Conservation (phyloP, 1,284 basidiomycete genomes). For the Tilletia horrida region DNA sequence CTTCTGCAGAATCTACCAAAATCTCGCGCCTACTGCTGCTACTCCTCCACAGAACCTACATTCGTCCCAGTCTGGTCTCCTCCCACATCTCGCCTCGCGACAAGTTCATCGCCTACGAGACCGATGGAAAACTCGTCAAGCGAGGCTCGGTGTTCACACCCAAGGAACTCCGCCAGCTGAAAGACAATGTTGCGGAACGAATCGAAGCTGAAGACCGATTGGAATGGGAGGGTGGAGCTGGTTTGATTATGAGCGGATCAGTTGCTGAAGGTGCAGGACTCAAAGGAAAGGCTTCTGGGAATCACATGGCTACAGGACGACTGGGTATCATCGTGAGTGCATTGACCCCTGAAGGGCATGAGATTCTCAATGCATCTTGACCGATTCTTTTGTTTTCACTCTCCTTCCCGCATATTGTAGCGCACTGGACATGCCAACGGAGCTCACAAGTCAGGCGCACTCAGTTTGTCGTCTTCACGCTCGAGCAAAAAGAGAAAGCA, state of each 20-base stretch:
- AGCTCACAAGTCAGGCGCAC: neutral
- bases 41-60: constrained; percentile 40
- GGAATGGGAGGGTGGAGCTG: constrained; percentile 35
- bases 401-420: neutral
- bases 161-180: constrained; percentile 53
- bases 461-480: neutral
- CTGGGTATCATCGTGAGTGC: neutral
- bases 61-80: constrained; percentile 42
- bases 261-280: neutral
- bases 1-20: neutral
- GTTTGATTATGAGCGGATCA: neutral
- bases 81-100: constrained; percentile 56
- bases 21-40: constrained; percentile 22
- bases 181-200: constrained; percentile 43
- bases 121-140: constrained; percentile 32
- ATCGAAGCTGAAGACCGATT: constrained; percentile 53
- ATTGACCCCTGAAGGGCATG: too few relatives aligned
- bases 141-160: constrained; percentile 55
- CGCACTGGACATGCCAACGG: neutral
- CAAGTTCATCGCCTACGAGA: constrained; percentile 48
- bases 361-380: neutral
- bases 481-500: constrained; percentile 3
- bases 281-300: neutral
- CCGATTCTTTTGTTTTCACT: neutral
- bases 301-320: neutral